Evolutionary conservation across 352 stramenopile species (phyloP).

Genomic region (Globisporangium camurandrum): DNA sequence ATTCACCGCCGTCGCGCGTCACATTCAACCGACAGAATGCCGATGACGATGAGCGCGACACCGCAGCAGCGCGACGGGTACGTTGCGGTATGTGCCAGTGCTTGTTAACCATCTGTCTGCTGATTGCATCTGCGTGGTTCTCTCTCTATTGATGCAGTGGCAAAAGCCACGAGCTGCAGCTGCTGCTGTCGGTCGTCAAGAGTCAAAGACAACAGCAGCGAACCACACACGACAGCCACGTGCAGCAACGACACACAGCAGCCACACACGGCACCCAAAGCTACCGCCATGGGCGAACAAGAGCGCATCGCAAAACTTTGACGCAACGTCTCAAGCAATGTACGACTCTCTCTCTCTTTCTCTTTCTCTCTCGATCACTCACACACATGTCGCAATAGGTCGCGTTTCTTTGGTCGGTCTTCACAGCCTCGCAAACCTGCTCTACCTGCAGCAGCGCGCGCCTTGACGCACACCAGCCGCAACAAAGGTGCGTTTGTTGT

Average conservation of each 20-base stretch:
- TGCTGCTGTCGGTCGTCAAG: too few relatives aligned
- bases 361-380: background rate
- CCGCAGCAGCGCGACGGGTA: background rate
- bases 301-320: slow-evolving; percentile 9
- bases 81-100: background rate
- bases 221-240: slow-evolving; percentile 4
- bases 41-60: slow-evolving; percentile 8
- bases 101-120: background rate
- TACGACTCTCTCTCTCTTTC: slow-evolving; percentile 1
- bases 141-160: slow-evolving; percentile 1
- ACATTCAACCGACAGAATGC: background rate
- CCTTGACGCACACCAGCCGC: background rate
- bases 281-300: slow-evolving; percentile 13
- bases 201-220: background rate
- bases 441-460: slow-evolving; percentile 6
- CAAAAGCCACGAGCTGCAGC: slow-evolving; percentile 6
- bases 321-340: slow-evolving; percentile 10
- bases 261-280: slow-evolving; percentile 8
- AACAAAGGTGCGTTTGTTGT: slow-evolving; percentile 8
- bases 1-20: slow-evolving; percentile 6
- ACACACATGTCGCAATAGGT: slow-evolving; percentile 1
- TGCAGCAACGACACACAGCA: slow-evolving; percentile 1
- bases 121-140: background rate
- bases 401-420: slow-evolving; percentile 10
- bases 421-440: slow-evolving; percentile 6